Evolutionary conservation across 805 yeast species (phyloP), one percentile per base, ranked within the genome.

Genomic region (Lipomyces yamadae): DNA sequence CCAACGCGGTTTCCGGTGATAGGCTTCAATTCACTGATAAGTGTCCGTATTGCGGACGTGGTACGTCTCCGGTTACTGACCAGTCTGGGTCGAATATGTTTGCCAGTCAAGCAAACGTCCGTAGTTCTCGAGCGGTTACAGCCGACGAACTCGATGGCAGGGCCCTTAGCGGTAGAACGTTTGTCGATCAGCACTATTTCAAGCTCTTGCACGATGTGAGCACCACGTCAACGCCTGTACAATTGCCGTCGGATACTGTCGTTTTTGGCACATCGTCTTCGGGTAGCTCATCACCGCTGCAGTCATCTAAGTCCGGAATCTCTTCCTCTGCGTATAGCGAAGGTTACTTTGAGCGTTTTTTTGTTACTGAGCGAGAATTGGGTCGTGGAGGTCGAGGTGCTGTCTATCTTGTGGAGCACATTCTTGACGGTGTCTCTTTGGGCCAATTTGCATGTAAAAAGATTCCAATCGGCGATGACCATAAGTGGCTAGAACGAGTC

Each of bases 321-420:
- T 88, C 89, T 0, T 77, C 79, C 8, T 82, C 83, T 6, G 81
- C 92, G 2, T 90, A 91, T 74, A 88, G 90, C 59, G 96, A 89
- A 68, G 97, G 96, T 2, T 92, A 92, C 75, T 92, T 88, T 72
- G 80, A 83, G 29, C 86, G 76, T 34, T 79, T 92, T 75, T 92
- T 92, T 78, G 82, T 80, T 53, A 83, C 85, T 39, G 78, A 87
- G 13, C 82, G 85, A 0, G 78, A 84, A 1, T 77, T 92, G 13
- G 97, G 97, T 0, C 82, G 88, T 45, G 97, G 97, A 0, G 90
- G 96, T 4, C 86, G 91, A 71, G 97, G 97, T 0, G 85, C 88
- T 34, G 97, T 92, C 8, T 89, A 84, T 73, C 86, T 91, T 74
- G 97, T 92, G 4, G 91, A 88, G 65, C 97, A 92, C 76, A 82